Evolutionary conservation across 768 basidiomycete genomes (phyloP), one percentile per base, ranked within the genome.

Genomic region (Lactifluus subvellereus): DNA sequence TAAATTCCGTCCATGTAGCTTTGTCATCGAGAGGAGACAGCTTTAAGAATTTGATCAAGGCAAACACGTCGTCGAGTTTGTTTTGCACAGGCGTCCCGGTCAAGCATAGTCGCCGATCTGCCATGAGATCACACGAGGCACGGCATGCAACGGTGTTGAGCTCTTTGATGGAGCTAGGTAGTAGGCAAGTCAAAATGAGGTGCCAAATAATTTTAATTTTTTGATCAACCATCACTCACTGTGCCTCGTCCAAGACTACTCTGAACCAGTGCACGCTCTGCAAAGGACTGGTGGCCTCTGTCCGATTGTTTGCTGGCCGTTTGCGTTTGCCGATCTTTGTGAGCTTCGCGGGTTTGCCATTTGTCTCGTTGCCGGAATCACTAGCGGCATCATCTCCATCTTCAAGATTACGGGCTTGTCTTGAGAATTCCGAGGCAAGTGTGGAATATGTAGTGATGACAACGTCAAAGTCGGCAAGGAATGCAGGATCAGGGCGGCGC

Each of bases 1-100:
- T 91, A 73, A 83, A 92, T 70, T 95, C 90, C 27, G 88, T 94
- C 94, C 97, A 99, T 13, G 87, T 75, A 59, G 84, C 85, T 75
- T 95, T 95, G 73, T 98, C 94, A 71, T 97, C 91, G 68, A 98
- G 88, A 1, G 97, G 97, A 27, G 86, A 82, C 69, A 98, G 74
- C 22, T 94, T 88, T 59, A 99, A 76, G 76, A 99, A 98, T 75
- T 97, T 97, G 80, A 99, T 86, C 62, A 99, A 80, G 5, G 97
- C 97, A 74, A 89, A 98, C 54, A 99, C 89, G 71, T 99, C 97
- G 76, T 98, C 97, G 57, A 98, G 84, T 75, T 96, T 97, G 80
- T 99, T 99, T 77, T 99, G 97, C 42, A 99, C 94, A 1, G 97
- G 97, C 8, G 97, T 99, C 60, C 97, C 97, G n/a, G 95, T 95